Evolutionary conservation across 2,329 filamentous ascomycete genomes (phyloP).

Genomic region (Cadophora sp.): DNA sequence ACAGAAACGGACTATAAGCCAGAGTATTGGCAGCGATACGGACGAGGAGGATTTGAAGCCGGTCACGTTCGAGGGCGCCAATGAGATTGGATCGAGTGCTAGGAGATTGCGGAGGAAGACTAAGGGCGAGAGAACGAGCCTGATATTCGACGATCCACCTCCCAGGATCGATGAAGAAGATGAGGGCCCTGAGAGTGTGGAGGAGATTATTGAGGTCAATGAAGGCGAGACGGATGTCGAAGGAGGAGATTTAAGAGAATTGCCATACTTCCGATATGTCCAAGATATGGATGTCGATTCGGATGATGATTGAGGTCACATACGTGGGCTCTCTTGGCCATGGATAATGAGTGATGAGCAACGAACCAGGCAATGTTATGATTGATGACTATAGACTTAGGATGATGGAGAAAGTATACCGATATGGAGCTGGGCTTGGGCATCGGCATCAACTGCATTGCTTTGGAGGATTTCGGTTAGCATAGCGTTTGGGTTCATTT

Average conservation of each 20-base stretch:
- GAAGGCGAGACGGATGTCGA: constrained; percentile 33
- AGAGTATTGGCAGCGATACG: constrained; percentile 45
- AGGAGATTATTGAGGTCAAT: constrained; percentile 40
- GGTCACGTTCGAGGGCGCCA: constrained; percentile 39
- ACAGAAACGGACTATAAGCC: constrained; percentile 42
- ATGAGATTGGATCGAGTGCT: constrained; percentile 43
- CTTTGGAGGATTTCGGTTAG: constrained; percentile 23
- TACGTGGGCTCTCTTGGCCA: constrained; percentile 13
- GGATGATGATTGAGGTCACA: constrained; percentile 29
- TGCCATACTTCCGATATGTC: constrained; percentile 40
- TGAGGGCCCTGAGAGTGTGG: constrained; percentile 42
- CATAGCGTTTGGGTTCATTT: constrained; percentile 23
- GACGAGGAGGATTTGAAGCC: constrained; percentile 45
- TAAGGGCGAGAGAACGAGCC: constrained; percentile 39
- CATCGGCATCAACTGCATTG: constrained; percentile 30
- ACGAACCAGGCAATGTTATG: constrained; percentile 23
- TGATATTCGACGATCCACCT: constrained; percentile 45
- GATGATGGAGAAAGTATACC: constrained; percentile 4
- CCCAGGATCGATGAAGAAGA: constrained; percentile 44
- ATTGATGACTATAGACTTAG: constrained; percentile 27
- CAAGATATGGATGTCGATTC: constrained; percentile 43
- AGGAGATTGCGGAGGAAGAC: constrained; percentile 43
- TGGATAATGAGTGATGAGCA: constrained; percentile 20
- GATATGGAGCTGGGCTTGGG: constrained; percentile 16
- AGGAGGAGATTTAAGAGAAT: constrained; percentile 28